Conservation (phyloP, 163 green algal species). For the Trebouxiophyceae sp. region DNA sequence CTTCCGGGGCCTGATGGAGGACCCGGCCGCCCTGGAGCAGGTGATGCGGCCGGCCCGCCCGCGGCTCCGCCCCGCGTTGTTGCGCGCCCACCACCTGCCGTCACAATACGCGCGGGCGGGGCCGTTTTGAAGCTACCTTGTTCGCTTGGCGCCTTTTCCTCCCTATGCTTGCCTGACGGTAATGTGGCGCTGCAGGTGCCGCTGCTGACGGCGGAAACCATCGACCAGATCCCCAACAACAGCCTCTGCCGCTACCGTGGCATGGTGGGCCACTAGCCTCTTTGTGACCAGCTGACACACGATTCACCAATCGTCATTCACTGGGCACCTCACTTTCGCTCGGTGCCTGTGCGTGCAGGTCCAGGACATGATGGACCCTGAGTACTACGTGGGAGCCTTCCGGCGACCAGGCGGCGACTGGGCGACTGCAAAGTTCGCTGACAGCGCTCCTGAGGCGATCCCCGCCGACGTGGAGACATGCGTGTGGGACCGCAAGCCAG, state of each 20-base stretch:
- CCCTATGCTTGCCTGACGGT: too few relatives aligned
- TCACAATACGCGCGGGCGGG: too few relatives aligned
- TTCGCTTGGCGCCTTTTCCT: too few relatives aligned
- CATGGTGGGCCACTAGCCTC: constrained; percentile 33
- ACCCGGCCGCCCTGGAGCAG: neutral
- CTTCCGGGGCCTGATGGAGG: neutral
- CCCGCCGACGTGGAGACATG: neutral
- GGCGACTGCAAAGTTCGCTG: constrained; percentile 24
- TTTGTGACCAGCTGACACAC: too few relatives aligned
- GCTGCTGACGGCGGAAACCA: constrained; percentile 26
- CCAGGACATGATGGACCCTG: constrained; percentile 26
- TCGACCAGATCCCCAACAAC: constrained; percentile 25
- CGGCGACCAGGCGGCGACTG: constrained; percentile 15
- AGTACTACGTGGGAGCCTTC: constrained; percentile 16
- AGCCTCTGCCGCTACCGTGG: constrained; percentile 38
- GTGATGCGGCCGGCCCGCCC: too few relatives aligned
- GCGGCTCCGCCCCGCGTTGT: too few relatives aligned
- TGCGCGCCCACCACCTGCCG: too few relatives aligned
- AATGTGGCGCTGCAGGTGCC: constrained; percentile 39
- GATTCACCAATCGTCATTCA: too few relatives aligned
- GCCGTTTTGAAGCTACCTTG: too few relatives aligned
- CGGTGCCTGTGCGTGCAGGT: too few relatives aligned
- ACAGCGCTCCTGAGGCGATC: constrained; percentile 3
- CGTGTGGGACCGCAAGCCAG: neutral
- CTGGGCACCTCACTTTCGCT: too few relatives aligned